Evolutionary conservation across 768 basidiomycete species (phyloP).

Genomic region (Panaeolus papilionaceus): DNA sequence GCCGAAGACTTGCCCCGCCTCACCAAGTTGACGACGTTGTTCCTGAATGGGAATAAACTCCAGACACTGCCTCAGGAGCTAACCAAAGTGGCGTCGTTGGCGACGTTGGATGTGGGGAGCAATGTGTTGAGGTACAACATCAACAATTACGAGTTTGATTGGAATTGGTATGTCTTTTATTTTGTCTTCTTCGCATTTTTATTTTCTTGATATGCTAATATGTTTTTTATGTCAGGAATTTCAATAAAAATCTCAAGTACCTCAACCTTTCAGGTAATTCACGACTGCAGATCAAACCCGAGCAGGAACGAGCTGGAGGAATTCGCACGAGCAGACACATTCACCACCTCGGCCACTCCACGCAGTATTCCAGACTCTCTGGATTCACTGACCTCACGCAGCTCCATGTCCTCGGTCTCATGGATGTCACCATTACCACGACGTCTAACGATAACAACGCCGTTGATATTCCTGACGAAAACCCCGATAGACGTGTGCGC

Average conservation of each 20-base stretch:
- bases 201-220: neutral
- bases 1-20: slow-evolving; percentile 85
- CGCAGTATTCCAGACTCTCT: slow-evolving; percentile 53
- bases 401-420: slow-evolving; percentile 91
- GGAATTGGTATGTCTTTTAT: slow-evolving; percentile 83
- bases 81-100: slow-evolving; percentile 78
- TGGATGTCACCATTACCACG: slow-evolving; percentile 90
- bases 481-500: slow-evolving; percentile 88
- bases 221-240: slow-evolving; percentile 70
- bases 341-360: slow-evolving; percentile 3
- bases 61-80: slow-evolving; percentile 93
- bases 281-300: slow-evolving; percentile 91
- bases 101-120: slow-evolving; percentile 89
- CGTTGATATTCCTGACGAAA: slow-evolving; percentile 80
- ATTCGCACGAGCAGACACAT: slow-evolving; percentile 18
- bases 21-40: slow-evolving; percentile 73
- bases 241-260: slow-evolving; percentile 91
- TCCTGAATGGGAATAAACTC: slow-evolving; percentile 92
- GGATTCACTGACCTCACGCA: slow-evolving; percentile 89
- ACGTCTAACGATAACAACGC: slow-evolving; percentile 50
- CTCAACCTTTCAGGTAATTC: slow-evolving; percentile 98
- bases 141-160: slow-evolving; percentile 98
- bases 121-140: slow-evolving; percentile 97
- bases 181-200: slow-evolving; percentile 2
- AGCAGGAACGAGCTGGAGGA: slow-evolving; percentile 34